Percentiles rank a stretch among this genome's conserved stretches.
Evolutionary conservation across 108 stramenopile genomes (phyloP).

Genomic region (Aurantiochytrium sp.): DNA sequence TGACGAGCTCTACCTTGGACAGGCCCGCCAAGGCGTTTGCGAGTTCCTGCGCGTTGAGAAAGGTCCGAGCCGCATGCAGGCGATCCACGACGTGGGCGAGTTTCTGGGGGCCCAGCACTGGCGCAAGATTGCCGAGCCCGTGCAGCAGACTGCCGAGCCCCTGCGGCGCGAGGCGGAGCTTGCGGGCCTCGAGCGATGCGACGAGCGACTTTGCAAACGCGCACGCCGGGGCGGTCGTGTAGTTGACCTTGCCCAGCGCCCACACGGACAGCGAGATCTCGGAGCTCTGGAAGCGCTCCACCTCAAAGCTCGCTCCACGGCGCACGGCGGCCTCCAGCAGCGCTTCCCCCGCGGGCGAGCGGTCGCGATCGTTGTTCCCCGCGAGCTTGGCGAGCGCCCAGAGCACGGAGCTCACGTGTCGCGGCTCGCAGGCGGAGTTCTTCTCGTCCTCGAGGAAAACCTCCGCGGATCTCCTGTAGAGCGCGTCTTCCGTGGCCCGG

Average conservation of each 20-base stretch:
- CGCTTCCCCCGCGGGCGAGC: not conserved
- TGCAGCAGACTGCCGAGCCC: not conserved
- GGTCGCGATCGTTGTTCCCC: not conserved
- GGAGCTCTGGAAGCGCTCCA: not conserved
- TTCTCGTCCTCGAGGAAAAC: too few relatives aligned
- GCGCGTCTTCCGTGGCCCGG: not conserved
- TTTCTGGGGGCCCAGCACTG: not conserved
- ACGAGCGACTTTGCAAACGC: not conserved
- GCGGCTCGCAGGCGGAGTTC: not conserved
- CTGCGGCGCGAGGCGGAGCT: not conserved
- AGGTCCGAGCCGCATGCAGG: not conserved
- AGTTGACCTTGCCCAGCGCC: not conserved
- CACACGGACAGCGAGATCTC: not conserved
- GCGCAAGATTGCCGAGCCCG: not conserved
- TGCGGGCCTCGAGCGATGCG: not conserved
- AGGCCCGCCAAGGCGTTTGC: not conserved
- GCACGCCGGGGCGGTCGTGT: not conserved
- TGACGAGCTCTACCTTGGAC: not conserved
- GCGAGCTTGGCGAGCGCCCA: conserved; percentile 4
- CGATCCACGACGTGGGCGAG: not conserved
- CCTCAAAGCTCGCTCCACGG: not conserved
- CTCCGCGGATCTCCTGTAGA: too few relatives aligned
- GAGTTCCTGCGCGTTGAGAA: not conserved
- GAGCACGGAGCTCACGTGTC: not conserved
- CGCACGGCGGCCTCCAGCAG: not conserved